Base-by-base conservation (phyloP, 148 eudicot species). In the Camellia sinensis region DNA sequence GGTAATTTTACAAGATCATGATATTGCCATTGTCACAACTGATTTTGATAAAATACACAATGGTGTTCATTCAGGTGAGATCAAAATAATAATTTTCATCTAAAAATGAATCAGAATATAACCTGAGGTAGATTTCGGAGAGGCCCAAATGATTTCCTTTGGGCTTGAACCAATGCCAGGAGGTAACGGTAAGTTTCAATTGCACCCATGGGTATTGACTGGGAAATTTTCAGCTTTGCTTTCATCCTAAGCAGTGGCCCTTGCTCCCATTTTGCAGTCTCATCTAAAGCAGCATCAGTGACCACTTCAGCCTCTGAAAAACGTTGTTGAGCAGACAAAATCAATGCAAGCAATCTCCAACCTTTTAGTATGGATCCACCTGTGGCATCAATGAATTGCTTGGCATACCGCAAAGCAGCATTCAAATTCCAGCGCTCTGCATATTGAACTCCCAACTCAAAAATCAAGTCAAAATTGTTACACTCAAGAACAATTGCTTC, bases 181-280 rank as follows among this genome's bases (percentile, higher is more conserved):
- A 96, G 91, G 85, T 94, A 83, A 46, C 95, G 95, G 41, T 96
- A 96, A 73, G 98, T 91, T 86, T 92, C 98, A 52, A 96, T 88
- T 52, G 99, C 97, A 85, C 91, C 98, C 86, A 82, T 83, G 65
- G 92, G 93, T 70, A 80, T 66, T 52, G 94, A 94, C 84, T 90
- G 98, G 67, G 90, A 85, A 41, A 88, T 85, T 84, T 94, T 91
- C 68, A 96, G 89, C 88, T 96, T 94, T 75, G 97, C 99, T 85
- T 94, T 94, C 87, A 91, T 85, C 86, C 97, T 87, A 37, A 96
- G 97, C 29, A 96, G 89, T 2, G 94, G 93, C 65, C 93, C 93
- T 82, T 94, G 99, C 81, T 96, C 98, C 99, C 99, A 96, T 81
- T 92, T 96, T 63, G 92, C 90, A 79, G 98, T 96, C 89, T 96